Conservation (phyloP, 176 grass and related monocot species). For the Musa itinerans region DNA sequence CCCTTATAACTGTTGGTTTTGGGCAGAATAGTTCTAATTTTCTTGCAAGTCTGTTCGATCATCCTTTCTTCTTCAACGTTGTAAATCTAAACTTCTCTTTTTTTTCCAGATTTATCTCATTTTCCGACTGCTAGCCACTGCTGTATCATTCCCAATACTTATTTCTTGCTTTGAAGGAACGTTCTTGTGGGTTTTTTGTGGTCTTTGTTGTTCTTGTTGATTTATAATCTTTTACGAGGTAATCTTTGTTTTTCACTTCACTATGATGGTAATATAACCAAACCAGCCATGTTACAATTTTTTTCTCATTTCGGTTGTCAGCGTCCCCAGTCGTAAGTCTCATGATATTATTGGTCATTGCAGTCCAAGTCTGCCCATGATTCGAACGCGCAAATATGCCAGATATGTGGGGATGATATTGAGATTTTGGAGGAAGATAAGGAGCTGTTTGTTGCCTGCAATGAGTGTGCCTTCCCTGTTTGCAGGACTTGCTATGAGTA, state of each 20-base stretch:
- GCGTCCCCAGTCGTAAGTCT: background rate
- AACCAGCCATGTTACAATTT: background rate
- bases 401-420: slow-evolving; percentile 37
- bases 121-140: background rate
- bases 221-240: background rate
- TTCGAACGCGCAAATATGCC: slow-evolving; percentile 23
- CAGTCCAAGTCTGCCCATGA: slow-evolving; percentile 29
- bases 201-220: background rate
- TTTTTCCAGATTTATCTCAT: background rate
- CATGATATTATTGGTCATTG: background rate
- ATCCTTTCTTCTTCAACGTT: background rate
- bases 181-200: background rate
- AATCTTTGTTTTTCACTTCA: background rate
- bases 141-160: background rate
- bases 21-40: background rate
- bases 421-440: slow-evolving; percentile 25
- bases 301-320: background rate
- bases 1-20: background rate
- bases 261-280: background rate
- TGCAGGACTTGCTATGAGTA: slow-evolving; percentile 42
- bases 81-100: background rate
- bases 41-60: background rate
- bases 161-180: background rate
- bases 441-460: slow-evolving; percentile 44
- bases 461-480: slow-evolving; percentile 45